Percentiles rank a stretch among this genome's conserved stretches.
phyloP scores from a whole-genome alignment of 768 basidiomycete species.

The Cystoderma amianthinum region DNA sequence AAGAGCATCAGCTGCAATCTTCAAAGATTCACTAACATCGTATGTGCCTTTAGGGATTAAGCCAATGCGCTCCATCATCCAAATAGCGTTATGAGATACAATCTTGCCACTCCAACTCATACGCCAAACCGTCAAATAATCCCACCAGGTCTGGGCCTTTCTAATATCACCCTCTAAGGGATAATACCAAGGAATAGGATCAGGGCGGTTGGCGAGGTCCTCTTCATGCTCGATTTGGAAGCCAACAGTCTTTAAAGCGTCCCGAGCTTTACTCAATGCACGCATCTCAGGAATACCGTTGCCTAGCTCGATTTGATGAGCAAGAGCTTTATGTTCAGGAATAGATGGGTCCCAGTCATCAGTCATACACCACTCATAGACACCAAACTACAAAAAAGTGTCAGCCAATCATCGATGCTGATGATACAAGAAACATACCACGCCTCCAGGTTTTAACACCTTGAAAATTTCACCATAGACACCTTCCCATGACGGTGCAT shows the following conservation, averaged over 20 bases:
- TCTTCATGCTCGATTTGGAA: constrained; percentile 89
- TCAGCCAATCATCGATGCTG: neutral
- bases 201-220: constrained; percentile 83
- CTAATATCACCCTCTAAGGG: constrained; percentile 89
- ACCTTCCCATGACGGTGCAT: constrained; percentile 93
- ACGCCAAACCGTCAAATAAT: constrained; percentile 82
- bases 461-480: constrained; percentile 91
- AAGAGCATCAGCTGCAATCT: constrained; percentile 71
- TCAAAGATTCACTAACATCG: constrained; percentile 84
- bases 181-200: constrained; percentile 88
- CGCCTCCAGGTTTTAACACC: constrained; percentile 93
- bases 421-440: constrained; percentile 47
- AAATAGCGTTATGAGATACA: constrained; percentile 75
- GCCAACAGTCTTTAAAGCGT: constrained; percentile 79
- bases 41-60: constrained; percentile 89
- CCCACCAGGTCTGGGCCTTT: constrained; percentile 94
- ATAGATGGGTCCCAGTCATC: constrained; percentile 84
- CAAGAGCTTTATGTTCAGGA: constrained; percentile 83
- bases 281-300: constrained; percentile 99
- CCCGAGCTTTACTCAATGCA: constrained; percentile 54
- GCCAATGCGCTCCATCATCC: constrained; percentile 70
- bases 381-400: constrained; percentile 66
- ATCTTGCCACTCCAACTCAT: constrained; percentile 85
- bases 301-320: constrained; percentile 88
- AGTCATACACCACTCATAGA: constrained; percentile 99